These are phyloP conservation scores for Aeschynomene evenia DNA, from an alignment of 306 rosid genomes.

Conservation along the genomic window DNA sequence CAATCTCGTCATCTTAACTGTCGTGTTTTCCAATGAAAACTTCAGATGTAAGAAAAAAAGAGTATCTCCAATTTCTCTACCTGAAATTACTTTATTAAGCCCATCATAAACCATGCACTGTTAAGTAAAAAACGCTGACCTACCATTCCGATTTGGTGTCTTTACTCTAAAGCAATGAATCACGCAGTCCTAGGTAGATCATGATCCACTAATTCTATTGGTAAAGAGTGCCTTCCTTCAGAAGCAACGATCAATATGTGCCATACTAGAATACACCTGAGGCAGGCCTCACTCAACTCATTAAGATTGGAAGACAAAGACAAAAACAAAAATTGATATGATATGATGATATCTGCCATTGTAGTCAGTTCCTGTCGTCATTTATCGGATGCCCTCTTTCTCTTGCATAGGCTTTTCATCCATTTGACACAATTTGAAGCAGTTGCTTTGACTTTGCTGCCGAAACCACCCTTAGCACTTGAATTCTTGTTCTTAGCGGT, in stretches of 20 bases:
- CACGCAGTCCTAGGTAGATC: slow-evolving; percentile 9
- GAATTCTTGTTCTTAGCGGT: slow-evolving; percentile 45
- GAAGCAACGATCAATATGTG: not conserved
- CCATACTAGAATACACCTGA: slow-evolving; percentile 5
- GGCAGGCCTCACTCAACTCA: too few relatives aligned
- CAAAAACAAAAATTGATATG: slow-evolving; percentile 23
- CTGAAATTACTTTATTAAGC: not conserved
- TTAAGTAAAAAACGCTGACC: not conserved
- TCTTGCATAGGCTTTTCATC: slow-evolving; percentile 78
- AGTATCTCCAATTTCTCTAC: not conserved
- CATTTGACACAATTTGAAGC: slow-evolving; percentile 72
- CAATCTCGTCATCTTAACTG: not conserved
- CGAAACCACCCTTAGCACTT: slow-evolving; percentile 46
- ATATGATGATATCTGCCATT: not conserved
- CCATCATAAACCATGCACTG: not conserved
- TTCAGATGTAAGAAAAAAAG: too few relatives aligned
- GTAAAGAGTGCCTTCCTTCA: not conserved
- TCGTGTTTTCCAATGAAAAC: not conserved
- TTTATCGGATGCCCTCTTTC: slow-evolving; percentile 44
- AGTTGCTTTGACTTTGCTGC: slow-evolving; percentile 49
- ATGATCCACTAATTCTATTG: not conserved
- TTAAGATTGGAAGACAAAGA: not conserved
- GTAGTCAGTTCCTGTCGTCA: too few relatives aligned
- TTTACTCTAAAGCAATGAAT: slow-evolving; percentile 5
- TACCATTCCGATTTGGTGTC: not conserved